Conservation (phyloP, 768 basidiomycete genomes). For the Pleurotus cornucopiae region DNA sequence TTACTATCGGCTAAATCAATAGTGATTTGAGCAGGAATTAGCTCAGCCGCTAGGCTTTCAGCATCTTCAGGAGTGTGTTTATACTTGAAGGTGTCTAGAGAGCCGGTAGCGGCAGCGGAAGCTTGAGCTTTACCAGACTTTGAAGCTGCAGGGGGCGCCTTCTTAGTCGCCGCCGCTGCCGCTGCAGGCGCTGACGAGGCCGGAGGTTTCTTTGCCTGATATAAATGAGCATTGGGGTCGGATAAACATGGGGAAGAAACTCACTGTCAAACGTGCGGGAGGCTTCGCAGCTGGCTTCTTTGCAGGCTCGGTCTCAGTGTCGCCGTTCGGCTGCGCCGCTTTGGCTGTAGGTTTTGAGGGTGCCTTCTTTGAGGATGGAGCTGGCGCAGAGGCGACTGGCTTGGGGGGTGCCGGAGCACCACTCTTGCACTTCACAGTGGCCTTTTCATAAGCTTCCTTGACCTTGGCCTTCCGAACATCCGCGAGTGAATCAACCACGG, state of each 20-base stretch:
- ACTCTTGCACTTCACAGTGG: constrained; percentile 84
- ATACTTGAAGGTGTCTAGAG: constrained; percentile 85
- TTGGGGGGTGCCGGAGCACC: constrained; percentile 52
- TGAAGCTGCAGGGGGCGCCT: constrained; percentile 34
- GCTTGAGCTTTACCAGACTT: constrained; percentile 32
- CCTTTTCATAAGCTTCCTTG: constrained; percentile 89
- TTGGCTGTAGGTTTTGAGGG: constrained; percentile 16
- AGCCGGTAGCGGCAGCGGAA: constrained; percentile 43
- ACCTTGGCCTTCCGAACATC: constrained; percentile 90
- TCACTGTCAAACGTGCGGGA: constrained; percentile 42
- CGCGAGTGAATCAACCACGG: constrained; percentile 77
- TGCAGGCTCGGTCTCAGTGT: constrained; percentile 29
- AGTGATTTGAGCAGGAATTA: constrained; percentile 68
- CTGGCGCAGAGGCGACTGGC: constrained; percentile 22
- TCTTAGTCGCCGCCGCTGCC: constrained; percentile 38
- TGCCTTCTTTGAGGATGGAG: constrained; percentile 29
- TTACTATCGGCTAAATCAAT: constrained; percentile 79
- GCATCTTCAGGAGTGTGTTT: constrained; percentile 92
- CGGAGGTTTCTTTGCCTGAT: constrained; percentile 49
- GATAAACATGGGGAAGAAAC: constrained; percentile 11
- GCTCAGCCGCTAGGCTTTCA: constrained; percentile 67
- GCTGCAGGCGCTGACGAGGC: constrained; percentile 40
- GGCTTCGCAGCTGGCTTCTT: constrained; percentile 50
- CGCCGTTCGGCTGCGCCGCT: constrained; percentile 15
- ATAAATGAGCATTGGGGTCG: background rate